A percentile compares a stretch with the other conserved stretches of the same genome.
These are phyloP conservation scores for Lipomyces mesembrius DNA, from an alignment of 805 yeast species.

Conservation along the genomic window DNA sequence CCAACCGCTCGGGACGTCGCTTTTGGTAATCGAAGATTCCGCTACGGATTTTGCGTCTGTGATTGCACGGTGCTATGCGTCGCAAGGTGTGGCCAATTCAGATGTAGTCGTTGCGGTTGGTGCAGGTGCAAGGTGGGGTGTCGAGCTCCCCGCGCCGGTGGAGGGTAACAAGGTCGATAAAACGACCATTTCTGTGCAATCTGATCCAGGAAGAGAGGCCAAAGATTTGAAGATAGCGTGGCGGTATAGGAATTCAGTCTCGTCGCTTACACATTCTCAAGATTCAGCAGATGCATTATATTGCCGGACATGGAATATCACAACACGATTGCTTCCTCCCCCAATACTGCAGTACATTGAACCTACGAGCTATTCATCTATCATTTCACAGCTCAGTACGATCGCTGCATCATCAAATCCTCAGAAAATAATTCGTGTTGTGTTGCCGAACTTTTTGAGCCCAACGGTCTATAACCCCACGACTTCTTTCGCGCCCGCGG, in stretches of 20 bases:
- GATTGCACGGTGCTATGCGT: conserved; percentile 66
- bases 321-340: conserved; percentile 20
- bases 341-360: conserved; percentile 15
- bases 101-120: conserved; percentile 72
- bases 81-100: conserved; percentile 74
- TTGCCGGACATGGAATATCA: conserved; percentile 24
- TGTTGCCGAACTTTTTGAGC: conserved; percentile 27
- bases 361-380: background rate
- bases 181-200: background rate
- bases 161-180: conserved; percentile 46
- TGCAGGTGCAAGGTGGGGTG: conserved; percentile 60
- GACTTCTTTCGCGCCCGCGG: conserved; percentile 12
- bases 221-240: conserved; percentile 31
- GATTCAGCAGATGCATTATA: conserved; percentile 8
- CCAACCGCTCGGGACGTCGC: conserved; percentile 72
- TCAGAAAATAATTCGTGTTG: conserved; percentile 10
- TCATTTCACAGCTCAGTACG: background rate
- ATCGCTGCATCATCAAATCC: background rate
- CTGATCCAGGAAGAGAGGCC: background rate
- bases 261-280: background rate
- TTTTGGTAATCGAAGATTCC: conserved; percentile 80
- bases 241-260: conserved; percentile 23
- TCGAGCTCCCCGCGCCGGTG: conserved; percentile 72
- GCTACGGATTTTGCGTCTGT: conserved; percentile 86
- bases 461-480: conserved; percentile 21